phyloP scores from a whole-genome alignment of 148 eudicot species.

The Pharnaceum exiguum region DNA sequence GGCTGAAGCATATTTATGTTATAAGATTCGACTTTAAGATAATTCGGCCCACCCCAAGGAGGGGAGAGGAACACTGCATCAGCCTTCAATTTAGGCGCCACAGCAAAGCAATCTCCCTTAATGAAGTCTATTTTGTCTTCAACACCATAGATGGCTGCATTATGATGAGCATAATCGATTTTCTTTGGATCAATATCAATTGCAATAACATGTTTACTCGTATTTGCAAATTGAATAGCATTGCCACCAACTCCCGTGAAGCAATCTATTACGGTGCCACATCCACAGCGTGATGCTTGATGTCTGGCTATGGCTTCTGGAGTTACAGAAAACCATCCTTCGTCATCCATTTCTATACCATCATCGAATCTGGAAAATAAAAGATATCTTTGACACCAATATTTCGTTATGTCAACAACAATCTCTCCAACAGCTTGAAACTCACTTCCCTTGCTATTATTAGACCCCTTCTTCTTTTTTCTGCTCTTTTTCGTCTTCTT shows the following conservation, averaged over 20 bases:
- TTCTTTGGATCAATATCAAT: slow-evolving; percentile 84
- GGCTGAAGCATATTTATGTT: slow-evolving; percentile 82
- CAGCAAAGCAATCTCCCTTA: slow-evolving; percentile 55
- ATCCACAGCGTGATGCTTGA: slow-evolving; percentile 74
- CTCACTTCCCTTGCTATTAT: slow-evolving; percentile 27
- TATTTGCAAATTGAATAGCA: slow-evolving; percentile 83
- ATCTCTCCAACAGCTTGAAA: slow-evolving; percentile 29
- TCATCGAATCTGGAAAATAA: slow-evolving; percentile 67
- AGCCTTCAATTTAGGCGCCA: slow-evolving; percentile 64
- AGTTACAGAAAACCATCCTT: slow-evolving; percentile 99
- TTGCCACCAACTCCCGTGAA: slow-evolving; percentile 95
- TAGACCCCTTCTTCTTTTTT: slow-evolving; percentile 36
- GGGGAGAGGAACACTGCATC: slow-evolving; percentile 82
- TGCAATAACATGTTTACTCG: slow-evolving; percentile 67
- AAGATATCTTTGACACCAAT: slow-evolving; percentile 83
- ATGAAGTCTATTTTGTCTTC: slow-evolving; percentile 66
- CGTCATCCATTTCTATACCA: slow-evolving; percentile 88
- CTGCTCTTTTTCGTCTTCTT: slow-evolving; percentile 55
- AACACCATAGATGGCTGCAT: slow-evolving; percentile 86
- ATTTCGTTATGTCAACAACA: slow-evolving; percentile 51
- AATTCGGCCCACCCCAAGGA: slow-evolving; percentile 98
- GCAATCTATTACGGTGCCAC: slow-evolving; percentile 55
- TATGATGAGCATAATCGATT: slow-evolving; percentile 75
- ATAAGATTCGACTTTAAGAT: slow-evolving; percentile 49
- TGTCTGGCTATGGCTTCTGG: slow-evolving; percentile 82